Conservation (phyloP, 257 asterid genomes). For the Solanum medicagineum region DNA sequence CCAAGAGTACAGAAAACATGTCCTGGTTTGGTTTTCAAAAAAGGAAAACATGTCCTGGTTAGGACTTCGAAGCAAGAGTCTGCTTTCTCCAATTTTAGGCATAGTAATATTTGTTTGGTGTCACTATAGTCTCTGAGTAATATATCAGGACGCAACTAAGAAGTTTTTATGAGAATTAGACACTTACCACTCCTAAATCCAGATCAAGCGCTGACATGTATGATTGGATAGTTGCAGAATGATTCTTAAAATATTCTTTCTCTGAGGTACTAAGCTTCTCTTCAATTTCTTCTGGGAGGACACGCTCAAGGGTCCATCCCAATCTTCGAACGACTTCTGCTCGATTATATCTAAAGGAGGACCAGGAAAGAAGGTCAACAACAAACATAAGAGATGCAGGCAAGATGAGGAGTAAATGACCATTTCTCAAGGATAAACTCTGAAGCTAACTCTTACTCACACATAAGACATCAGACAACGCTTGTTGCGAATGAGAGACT, state of each 20-base stretch:
- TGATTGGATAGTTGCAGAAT: conserved; percentile 47
- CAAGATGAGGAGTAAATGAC: not conserved
- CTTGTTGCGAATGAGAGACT: conserved; percentile 73
- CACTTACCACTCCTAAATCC: conserved; percentile 66
- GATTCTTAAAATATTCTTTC: conserved; percentile 68
- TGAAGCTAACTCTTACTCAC: conserved; percentile 27
- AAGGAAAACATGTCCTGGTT: not conserved
- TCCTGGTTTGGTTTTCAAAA: not conserved
- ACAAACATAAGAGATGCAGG: not conserved
- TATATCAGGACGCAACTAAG: not conserved
- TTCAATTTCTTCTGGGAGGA: conserved; percentile 75
- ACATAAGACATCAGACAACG: conserved; percentile 91
- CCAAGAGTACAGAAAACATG: not conserved
- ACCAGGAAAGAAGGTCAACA: not conserved
- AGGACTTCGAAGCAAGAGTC: not conserved
- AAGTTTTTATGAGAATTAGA: not conserved
- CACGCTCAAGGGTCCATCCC: conserved; percentile 73
- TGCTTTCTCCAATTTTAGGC: not conserved
- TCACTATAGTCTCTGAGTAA: not conserved
- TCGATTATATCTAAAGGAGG: conserved; percentile 49
- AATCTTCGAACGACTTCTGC: conserved; percentile 64
- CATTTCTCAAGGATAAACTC: not conserved
- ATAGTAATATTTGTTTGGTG: not conserved
- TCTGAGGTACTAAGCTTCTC: conserved; percentile 66
- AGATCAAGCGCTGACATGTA: conserved; percentile 60